Evolutionary conservation across 2,329 filamentous ascomycete genomes (phyloP), one percentile per base, ranked within the genome.

Genomic region (Teratosphaeria zuluensis): DNA sequence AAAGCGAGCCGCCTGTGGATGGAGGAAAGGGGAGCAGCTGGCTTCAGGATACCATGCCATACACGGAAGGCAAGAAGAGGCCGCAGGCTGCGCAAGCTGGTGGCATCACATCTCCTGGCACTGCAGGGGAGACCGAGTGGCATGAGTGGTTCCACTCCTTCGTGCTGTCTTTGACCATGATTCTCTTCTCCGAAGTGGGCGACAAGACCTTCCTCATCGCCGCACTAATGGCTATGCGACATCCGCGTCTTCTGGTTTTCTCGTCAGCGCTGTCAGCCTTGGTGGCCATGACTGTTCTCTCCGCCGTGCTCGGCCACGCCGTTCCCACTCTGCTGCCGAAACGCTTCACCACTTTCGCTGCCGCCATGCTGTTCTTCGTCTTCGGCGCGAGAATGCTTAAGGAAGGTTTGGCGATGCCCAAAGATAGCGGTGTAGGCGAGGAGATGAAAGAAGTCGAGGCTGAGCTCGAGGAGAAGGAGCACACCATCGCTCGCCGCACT

Each of bases 131-230:
- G n/a, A 54, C 56, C 19, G 56, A 66, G 52, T 71, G 67, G 67
- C 65, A 70, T 55, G 69, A 72, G 59, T 70, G 68, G 19, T 78
- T 86, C 68, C 92, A 99, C 73, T 97, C 94, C 3, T 95, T 94
- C 69, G 70, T 95, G 12, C 85, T 97, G 33, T 95, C 94, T 16
- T 85, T 96, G 61, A 92, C 92, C 59, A 99, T 97, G 94, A 99
- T 99, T 68, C 79, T 97, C 62, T 88, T 97, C 67, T 96, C 92
- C 53, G 94, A 99, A 73, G 85, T 99, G 68, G 94, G 94, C 63
- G 94, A 99, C 82, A 99, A 99, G 78, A 99, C 94, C 0, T 99
- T 99, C 78, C 81, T 99, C 51, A 90, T 99, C 24, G 94, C 94
- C 6, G 92, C 92, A 7, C 83, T 99, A 19, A 99, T 99, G 94